Conservation (phyloP, 1,284 basidiomycete species). For the Entoloma clypeatum region DNA sequence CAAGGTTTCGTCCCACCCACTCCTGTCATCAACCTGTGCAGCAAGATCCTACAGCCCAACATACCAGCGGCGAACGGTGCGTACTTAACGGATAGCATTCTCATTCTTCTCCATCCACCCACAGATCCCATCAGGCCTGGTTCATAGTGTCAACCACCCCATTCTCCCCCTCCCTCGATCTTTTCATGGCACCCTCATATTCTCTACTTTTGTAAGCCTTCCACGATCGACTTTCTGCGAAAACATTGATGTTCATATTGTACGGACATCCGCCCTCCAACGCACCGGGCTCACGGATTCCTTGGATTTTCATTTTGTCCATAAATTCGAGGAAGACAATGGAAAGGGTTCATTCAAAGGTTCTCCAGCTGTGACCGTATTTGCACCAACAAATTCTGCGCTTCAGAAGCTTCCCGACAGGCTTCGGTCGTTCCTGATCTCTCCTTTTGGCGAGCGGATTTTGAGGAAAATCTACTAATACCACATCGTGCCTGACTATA, state of each 20-base stretch:
- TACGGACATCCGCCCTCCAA: conserved; percentile 59
- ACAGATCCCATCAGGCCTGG: conserved; percentile 34
- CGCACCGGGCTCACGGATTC: conserved; percentile 46
- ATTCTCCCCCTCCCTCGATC: conserved; percentile 57
- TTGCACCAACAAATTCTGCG: conserved; percentile 64
- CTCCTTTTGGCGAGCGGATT: conserved; percentile 54
- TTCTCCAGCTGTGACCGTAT: conserved; percentile 52
- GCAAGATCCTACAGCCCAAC: conserved; percentile 45
- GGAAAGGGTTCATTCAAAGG: conserved; percentile 42
- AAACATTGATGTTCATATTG: conserved; percentile 1
- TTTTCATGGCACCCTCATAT: conserved; percentile 53
- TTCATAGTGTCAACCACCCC: conserved; percentile 60
- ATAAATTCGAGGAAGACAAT: conserved; percentile 31
- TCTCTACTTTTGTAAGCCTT: conserved; percentile 49
- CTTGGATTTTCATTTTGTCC: conserved; percentile 44
- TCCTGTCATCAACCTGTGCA: conserved; percentile 51
- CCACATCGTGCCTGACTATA: conserved; percentile 58
- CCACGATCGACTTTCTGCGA: not conserved
- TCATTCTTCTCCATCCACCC: not conserved
- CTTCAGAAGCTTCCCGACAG: conserved; percentile 55
- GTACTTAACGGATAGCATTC: too few species aligned
- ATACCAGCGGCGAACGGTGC: conserved; percentile 60
- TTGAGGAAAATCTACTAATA: conserved; percentile 64
- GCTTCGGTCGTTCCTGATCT: conserved; percentile 63
- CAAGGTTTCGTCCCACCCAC: conserved; percentile 31